These are phyloP conservation scores for Giardia muris DNA, from an alignment of 208 protist species.

Conservation along the genomic window DNA sequence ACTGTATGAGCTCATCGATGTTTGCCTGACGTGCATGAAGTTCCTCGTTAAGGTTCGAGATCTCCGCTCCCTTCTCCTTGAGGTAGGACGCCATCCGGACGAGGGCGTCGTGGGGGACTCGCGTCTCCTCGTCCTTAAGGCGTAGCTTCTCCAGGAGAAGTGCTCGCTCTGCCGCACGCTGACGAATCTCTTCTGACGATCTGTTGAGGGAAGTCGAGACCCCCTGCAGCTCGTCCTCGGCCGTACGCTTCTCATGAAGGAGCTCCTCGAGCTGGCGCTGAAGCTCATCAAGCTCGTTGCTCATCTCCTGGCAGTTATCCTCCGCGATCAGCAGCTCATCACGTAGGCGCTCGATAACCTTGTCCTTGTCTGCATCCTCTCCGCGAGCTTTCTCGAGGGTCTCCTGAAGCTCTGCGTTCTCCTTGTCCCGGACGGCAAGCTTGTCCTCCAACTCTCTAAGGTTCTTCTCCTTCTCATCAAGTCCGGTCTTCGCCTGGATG, in stretches of 20 bases:
- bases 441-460: background rate
- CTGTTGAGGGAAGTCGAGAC: background rate
- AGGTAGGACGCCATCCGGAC: background rate
- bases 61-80: background rate
- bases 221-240: background rate
- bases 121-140: background rate
- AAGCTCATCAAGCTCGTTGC: background rate
- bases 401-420: background rate
- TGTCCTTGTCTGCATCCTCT: background rate
- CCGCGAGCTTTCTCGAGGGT: background rate
- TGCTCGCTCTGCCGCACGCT: background rate
- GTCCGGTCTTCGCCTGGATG: background rate
- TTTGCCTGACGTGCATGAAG: background rate
- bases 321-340: background rate
- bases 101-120: background rate
- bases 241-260: background rate
- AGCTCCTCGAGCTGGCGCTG: background rate
- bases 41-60: background rate
- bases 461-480: background rate
- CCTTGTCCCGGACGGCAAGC: background rate
- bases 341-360: background rate
- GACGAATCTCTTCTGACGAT: background rate
- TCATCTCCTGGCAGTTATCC: background rate
- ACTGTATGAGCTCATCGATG: background rate
- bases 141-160: background rate